Percentiles rank a stretch among this genome's conserved stretches.
Evolutionary conservation across 768 basidiomycete species (phyloP).

Genomic region (Leccinum rimulosum): DNA sequence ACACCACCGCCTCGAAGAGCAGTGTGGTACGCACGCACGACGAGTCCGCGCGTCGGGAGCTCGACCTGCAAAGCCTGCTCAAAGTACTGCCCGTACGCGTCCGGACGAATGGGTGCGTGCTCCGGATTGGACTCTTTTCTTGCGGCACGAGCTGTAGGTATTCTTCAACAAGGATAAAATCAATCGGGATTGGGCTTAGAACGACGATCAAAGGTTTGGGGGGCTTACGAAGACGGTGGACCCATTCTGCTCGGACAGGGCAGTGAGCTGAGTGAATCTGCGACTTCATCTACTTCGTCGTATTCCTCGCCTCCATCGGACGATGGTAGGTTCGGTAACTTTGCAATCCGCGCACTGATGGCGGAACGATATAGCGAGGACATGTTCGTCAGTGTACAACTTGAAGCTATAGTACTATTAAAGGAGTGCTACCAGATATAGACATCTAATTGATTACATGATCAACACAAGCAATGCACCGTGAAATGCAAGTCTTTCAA

Average conservation of each 20-base stretch:
- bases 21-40: slow-evolving; percentile 82
- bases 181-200: slow-evolving; percentile 9
- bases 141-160: slow-evolving; percentile 26
- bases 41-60: slow-evolving; percentile 58
- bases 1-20: slow-evolving; percentile 61
- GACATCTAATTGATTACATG: slow-evolving; percentile 4
- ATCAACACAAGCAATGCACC: neutral
- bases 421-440: neutral
- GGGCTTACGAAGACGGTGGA: slow-evolving; percentile 60
- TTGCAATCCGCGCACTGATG: slow-evolving; percentile 69
- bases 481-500: neutral
- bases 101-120: slow-evolving; percentile 76
- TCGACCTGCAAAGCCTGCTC: slow-evolving; percentile 74
- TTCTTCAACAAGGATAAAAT: slow-evolving; percentile 16
- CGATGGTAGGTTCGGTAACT: slow-evolving; percentile 60
- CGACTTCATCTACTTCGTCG: slow-evolving; percentile 48
- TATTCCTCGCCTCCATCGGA: slow-evolving; percentile 39
- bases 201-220: neutral
- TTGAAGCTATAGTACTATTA: neutral
- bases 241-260: slow-evolving; percentile 50
- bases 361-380: slow-evolving; percentile 76
- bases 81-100: slow-evolving; percentile 57
- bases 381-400: slow-evolving; percentile 37
- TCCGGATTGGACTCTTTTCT: slow-evolving; percentile 50
- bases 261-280: slow-evolving; percentile 58